Evolutionary conservation across 768 basidiomycete species (phyloP).

Genomic region (Lactarius indigo): DNA sequence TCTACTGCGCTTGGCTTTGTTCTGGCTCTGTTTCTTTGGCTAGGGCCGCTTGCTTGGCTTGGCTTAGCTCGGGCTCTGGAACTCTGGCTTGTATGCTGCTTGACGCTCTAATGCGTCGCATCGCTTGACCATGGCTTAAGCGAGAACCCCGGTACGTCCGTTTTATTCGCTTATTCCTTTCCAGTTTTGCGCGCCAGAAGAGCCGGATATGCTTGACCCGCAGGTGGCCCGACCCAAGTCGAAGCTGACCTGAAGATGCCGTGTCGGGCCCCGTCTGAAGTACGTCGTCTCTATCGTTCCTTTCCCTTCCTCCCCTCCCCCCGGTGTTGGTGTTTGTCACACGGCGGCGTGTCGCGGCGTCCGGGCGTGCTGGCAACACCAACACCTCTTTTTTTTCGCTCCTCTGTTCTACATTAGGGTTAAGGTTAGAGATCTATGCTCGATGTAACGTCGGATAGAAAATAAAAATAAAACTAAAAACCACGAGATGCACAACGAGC

Average conservation of each 20-base stretch:
- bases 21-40: constrained; percentile 5
- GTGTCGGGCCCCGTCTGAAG: background rate
- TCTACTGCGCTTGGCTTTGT: constrained; percentile 3
- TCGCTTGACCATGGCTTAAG: background rate
- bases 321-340: background rate
- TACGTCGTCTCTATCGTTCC: constrained; percentile 1
- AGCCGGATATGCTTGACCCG: background rate
- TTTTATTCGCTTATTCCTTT: background rate
- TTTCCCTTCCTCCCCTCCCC: background rate
- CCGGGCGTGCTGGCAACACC: background rate
- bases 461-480: too few relatives aligned
- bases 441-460: too few relatives aligned
- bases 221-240: background rate
- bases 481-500: too few relatives aligned
- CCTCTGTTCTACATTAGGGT: constrained; percentile 8
- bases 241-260: background rate
- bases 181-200: background rate
- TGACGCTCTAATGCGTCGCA: background rate
- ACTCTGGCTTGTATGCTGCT: background rate
- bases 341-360: constrained; percentile 4
- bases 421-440: constrained; percentile 14
- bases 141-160: background rate
- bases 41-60: background rate
- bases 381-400: background rate
- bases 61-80: background rate